Evolutionary conservation across 2,329 filamentous ascomycete species (phyloP).

Genomic region (Trichoderma atrobrunneum): DNA sequence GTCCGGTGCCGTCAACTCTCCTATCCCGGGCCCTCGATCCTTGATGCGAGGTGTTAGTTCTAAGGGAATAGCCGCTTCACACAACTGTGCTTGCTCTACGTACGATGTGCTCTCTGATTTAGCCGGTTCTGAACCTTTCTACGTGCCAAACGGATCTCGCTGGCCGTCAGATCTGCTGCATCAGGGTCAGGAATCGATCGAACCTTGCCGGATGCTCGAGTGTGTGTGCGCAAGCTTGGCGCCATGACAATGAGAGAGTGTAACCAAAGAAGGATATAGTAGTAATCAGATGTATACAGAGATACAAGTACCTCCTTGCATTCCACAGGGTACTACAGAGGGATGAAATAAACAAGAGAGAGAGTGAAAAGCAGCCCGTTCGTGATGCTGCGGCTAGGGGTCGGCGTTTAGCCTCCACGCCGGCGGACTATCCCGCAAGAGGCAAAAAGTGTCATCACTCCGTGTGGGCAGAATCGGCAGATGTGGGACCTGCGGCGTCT

Average conservation of each 20-base stretch:
- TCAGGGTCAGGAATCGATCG: not conserved
- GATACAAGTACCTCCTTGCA: not conserved
- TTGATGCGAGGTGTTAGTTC: not conserved
- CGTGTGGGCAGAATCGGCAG: not conserved
- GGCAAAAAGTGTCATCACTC: slow-evolving; percentile 9
- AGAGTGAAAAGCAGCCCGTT: not conserved
- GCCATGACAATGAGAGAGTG: not conserved
- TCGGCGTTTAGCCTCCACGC: not conserved
- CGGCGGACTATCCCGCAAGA: not conserved
- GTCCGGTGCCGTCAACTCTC: not conserved
- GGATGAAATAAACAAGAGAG: not conserved
- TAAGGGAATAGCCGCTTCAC: not conserved
- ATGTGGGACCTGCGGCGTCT: not conserved
- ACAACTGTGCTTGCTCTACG: not conserved
- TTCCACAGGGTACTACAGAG: not conserved
- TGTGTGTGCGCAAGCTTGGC: not conserved
- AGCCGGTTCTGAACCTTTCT: slow-evolving; percentile 7
- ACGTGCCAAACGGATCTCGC: not conserved
- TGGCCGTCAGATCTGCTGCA: not conserved
- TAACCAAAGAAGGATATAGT: not conserved
- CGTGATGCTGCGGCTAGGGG: not conserved
- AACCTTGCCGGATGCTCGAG: not conserved
- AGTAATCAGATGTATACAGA: not conserved
- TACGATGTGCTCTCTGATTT: slow-evolving; percentile 10
- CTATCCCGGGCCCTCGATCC: not conserved